Conservation (phyloP, 306 rosid species). For the Arachis stenosperma region DNA sequence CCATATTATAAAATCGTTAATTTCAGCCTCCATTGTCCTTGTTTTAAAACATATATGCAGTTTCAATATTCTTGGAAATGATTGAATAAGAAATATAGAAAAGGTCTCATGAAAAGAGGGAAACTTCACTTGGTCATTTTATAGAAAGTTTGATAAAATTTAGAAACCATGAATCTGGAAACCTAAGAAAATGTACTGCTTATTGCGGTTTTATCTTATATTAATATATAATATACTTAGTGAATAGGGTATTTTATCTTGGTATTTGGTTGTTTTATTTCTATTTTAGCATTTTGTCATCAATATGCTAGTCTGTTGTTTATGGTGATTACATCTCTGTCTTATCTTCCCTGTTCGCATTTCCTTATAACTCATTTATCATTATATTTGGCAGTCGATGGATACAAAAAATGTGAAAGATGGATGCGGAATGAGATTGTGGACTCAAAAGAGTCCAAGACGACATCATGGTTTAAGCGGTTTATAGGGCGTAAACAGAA, state of each 20-base stretch:
- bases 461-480: conserved; percentile 91
- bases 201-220: background rate
- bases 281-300: conserved; percentile 5
- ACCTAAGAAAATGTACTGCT: conserved; percentile 7
- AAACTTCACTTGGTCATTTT: conserved; percentile 13
- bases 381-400: conserved; percentile 75
- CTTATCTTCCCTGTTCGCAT: background rate
- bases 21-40: background rate
- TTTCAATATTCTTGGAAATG: background rate
- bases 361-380: conserved; percentile 21
- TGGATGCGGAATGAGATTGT: conserved; percentile 76
- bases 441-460: conserved; percentile 77
- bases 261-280: background rate
- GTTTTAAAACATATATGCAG: conserved; percentile 9
- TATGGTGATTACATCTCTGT: background rate
- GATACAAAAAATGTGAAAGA: conserved; percentile 75
- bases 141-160: background rate
- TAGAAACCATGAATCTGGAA: background rate
- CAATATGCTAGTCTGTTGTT: conserved; percentile 18
- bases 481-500: conserved; percentile 94
- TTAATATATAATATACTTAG: conserved; percentile 12
- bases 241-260: background rate
- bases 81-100: conserved; percentile 4
- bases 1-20: background rate
- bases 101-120: background rate